Base-by-base conservation (phyloP, 192 early-diverging fungal species). In the Coemansia sp. region DNA sequence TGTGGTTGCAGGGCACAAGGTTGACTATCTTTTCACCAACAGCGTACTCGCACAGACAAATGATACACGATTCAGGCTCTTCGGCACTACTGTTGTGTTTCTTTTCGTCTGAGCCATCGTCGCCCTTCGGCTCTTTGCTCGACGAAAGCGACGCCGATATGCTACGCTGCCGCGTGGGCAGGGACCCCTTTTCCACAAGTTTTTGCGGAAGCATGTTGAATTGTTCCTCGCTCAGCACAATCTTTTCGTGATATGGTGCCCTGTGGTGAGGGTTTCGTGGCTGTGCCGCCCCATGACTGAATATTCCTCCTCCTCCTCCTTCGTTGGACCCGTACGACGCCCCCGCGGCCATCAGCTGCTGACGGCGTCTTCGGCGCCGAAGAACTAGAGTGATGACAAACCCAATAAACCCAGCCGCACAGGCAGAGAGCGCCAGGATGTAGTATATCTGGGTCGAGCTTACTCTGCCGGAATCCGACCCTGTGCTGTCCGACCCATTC, bases 181-280 rank as follows among this genome's bases (percentile, higher is more conserved):
- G 21, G 30, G 55, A 20, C 3, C 31, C 55, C 55, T 57, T 57
- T 31, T 57, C 55, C 28, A 57, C 55, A 20, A 57, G 15, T 9
- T 9, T 63, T 33, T 56, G 67, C 7, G 77, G 77, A 23, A 79
- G 64, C 67, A 70, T 23, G 48, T 74, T 64, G 39, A 79, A 79
- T 39, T 79, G 77, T 20, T 58, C 66, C 53, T 67, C 35, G 39
- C 55, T 71, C 26, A 79, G 51, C 10, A 70, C 77, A 40, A 66
- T 46, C 58, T 60, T 39, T 21, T 61, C 70, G 26, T 42, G 37
- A 13, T 58, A 33, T 23, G 46, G 61, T 59, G 68, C 39, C 13
- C 48, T 21, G 56, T 70, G 68, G 20, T 30, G 34, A 15, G 52
- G 53, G 53, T 53, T 40, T 53, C 40, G 40, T 57, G 33, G 52